These are phyloP conservation scores for Pleurotus salmoneostramineus DNA, from an alignment of 768 basidiomycete genomes.

Conservation along the genomic window DNA sequence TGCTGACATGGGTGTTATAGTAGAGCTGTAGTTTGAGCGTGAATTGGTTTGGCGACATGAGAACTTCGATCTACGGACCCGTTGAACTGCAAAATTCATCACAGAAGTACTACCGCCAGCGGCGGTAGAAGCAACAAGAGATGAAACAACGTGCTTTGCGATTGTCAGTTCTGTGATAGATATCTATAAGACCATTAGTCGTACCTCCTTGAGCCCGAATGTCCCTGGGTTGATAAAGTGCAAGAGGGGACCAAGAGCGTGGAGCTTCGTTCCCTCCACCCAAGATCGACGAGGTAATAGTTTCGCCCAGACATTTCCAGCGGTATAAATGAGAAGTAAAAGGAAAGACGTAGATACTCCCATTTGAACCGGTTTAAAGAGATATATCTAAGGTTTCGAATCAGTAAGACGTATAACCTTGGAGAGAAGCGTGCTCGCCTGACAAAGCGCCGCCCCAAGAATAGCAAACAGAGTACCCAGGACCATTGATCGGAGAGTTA, in stretches of 20 bases:
- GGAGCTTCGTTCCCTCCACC: conserved; percentile 41
- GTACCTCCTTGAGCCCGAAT: conserved; percentile 55
- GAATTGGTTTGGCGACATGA: neutral
- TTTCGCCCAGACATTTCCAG: conserved; percentile 47
- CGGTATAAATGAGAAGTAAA: conserved; percentile 48
- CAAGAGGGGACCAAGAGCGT: conserved; percentile 33
- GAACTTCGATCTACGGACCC: conserved; percentile 24
- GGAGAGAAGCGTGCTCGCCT: neutral
- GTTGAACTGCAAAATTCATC: conserved; percentile 58
- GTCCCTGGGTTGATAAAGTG: conserved; percentile 53
- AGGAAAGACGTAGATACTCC: conserved; percentile 53
- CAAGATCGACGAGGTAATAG: conserved; percentile 35
- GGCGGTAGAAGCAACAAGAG: conserved; percentile 54
- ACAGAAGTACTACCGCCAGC: conserved; percentile 50
- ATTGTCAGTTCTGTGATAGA: neutral
- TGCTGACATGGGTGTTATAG: conserved; percentile 51
- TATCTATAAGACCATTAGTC: conserved; percentile 7
- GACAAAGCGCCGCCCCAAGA: conserved; percentile 36
- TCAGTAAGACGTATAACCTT: neutral
- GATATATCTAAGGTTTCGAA: conserved; percentile 38
- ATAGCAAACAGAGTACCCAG: conserved; percentile 39
- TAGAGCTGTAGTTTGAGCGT: conserved; percentile 35
- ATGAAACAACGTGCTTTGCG: conserved; percentile 50
- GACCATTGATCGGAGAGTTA: conserved; percentile 39
- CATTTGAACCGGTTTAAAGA: conserved; percentile 54